Base-by-base conservation (phyloP, 345 rosid species). In the Syzygium aqueum region DNA sequence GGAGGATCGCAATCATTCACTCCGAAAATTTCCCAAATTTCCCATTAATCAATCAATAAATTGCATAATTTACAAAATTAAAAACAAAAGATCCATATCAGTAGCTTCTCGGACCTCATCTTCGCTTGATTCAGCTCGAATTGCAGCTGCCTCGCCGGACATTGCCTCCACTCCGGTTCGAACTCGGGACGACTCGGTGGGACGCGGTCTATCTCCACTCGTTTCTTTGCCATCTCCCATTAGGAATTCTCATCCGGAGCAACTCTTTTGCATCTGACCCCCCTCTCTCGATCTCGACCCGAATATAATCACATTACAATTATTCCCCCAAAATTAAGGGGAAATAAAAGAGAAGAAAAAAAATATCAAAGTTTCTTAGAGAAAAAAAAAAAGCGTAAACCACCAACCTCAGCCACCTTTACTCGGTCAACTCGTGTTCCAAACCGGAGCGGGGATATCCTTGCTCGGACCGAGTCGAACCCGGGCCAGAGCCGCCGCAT, bases 121-220 rank as follows among this genome's bases (percentile, higher is more conserved):
- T 87, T 87, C 50, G 82, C 49, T 73, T 19, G 8, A 73, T 73
- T 73, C 27, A 0, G 82, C 82, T 73, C 49, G 15, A 19, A 37
- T 40, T 61, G 37, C 73, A 17, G 73, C 88, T 85, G 67, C 43
- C 49, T 33, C 51, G 86, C 46, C 73, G 78, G 65, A 28, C 52
- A 46, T 33, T 6, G 84, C 87, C 88, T 91, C 90, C 87, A 65
- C 91, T 92, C 93, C 90, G 88, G 91, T 84, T 88, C 57, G 86
- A 93, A 92, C 94, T 87, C 91, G 91, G 97, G 97, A 95, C 91
- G 96, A 95, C 97, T 93, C 92, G 93, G 94, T 88, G 91, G 91
- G 90, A 77, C 27, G 10, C 49, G 23, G 27, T 25, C 49, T 22
- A 22, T 73, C 49, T 19, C 49, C 82, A 73, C 49, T 49, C 49